These are phyloP conservation scores for Dianthus caryophyllus DNA, from an alignment of 148 eudicot species.

Conservation along the genomic window DNA sequence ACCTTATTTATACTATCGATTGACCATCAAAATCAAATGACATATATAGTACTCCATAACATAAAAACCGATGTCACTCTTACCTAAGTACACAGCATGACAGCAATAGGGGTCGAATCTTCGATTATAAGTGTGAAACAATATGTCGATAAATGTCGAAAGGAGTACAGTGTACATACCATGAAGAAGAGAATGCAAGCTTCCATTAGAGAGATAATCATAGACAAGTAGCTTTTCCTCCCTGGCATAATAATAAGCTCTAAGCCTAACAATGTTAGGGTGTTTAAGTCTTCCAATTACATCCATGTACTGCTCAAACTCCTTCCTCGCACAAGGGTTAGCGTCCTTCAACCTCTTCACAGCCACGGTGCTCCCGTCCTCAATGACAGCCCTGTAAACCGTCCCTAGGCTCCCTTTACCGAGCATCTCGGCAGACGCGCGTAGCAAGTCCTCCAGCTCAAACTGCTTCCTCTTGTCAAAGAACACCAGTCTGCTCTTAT, in stretches of 20 bases:
- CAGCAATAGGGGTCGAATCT: too few species aligned
- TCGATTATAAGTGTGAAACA: neutral
- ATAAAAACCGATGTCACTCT: too few species aligned
- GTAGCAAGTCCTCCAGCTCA: constrained; percentile 79
- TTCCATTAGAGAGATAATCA: constrained; percentile 89
- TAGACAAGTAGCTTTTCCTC: constrained; percentile 85
- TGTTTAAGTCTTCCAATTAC: constrained; percentile 83
- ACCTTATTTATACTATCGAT: too few species aligned
- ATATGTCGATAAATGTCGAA: too few species aligned
- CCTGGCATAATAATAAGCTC: constrained; percentile 82
- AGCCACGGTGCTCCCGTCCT: constrained; percentile 72
- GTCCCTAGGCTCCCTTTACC: constrained; percentile 92
- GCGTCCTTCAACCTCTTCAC: constrained; percentile 93
- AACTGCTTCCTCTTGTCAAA: constrained; percentile 67
- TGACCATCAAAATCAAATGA: neutral
- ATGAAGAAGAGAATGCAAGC: constrained; percentile 85
- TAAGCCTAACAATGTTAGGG: constrained; percentile 63
- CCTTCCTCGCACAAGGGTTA: constrained; percentile 84
- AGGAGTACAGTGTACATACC: constrained; percentile 42
- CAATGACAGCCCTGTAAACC: constrained; percentile 78
- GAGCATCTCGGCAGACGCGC: constrained; percentile 95
- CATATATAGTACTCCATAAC: neutral
- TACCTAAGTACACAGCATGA: too few species aligned
- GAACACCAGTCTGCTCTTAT: constrained; percentile 67
- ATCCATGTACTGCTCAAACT: constrained; percentile 94